Base-by-base conservation (phyloP, 768 basidiomycete species). In the Mycena indigotica region DNA sequence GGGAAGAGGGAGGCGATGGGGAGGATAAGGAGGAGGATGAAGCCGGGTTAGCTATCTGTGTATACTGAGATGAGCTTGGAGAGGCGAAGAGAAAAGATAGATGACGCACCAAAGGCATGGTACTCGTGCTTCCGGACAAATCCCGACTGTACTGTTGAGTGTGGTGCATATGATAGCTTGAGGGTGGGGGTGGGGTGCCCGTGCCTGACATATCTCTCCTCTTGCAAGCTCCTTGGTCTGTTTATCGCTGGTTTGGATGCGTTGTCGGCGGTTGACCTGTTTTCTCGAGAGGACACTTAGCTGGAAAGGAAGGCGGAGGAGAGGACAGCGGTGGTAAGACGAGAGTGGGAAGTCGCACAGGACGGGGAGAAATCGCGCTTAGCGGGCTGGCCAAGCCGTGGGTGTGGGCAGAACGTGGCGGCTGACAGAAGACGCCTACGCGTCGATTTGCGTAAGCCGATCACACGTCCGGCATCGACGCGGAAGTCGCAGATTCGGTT, bases 71-170 rank as follows among this genome's bases (percentile, higher is more conserved):
- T 12, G 46, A 21, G n/a, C 21, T 13, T 25, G 12, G 19, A 19
- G 6, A 12, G 30, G n/a, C 40, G 12, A 55, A 50, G 28, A 24
- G 24, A 17, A 6, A 19, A 19, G 25, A 2, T 10, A 21, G 8
- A 23, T 5, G 23, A 21, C 55, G 15, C 45, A 60, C 58, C 59
- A 56, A 53, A 8, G 54, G 59, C 50, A 60, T 52, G 1, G 54
- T 39, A 19, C 59, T 60, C 50, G 54, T 60, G 28, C 38, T 17
- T 21, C 38, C 39, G 15, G 58, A 60, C 13, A 21, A 8, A 5
- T 55, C 53, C 41, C 50, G 53, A 35, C 50, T 51, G 35, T 46
- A 55, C 25, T 29, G 4, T 5, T 46, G 49, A 5, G 8, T 26
- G 28, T 44, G 58, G 35, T 24, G 49, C 15, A 6, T 46, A 41